Base-by-base conservation (phyloP, 768 basidiomycete species). In the Macrocybe gigantea region DNA sequence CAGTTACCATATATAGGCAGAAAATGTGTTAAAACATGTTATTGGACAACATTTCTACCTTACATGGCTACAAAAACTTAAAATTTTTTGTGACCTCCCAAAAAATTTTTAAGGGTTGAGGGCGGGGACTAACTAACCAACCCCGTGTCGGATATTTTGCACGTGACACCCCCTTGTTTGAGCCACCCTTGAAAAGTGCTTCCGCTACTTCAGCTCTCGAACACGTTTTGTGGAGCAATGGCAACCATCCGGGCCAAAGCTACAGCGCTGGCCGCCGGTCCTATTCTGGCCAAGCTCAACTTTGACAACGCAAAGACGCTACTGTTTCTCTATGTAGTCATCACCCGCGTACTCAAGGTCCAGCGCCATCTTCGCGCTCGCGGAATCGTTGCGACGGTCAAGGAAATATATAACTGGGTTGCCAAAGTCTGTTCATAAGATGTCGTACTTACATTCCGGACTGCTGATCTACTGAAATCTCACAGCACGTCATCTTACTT, bases 281-380 rank as follows among this genome's bases (percentile, higher is more conserved):
- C 58, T 40, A 10, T 57, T 7, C n/a, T 52, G 8, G 57, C 58
- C 9, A 48, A 42, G 4, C 40, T 51, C 11, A 49, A 52, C 39
- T 73, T 62, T 49, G 78, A 83, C 47, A 69, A 68, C 41, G 68
- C 76, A 40, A 85, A 85, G 60, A 75, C 77, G 3, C 48, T 71
- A 6, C 56, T 87, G 1, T 78, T 86, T 52, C 68, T 77, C 48
- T 86, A 86, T 63, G 63, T 85, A 48, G 38, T 85, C 33, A 54
- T 77, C 6, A 70, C 65, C 7, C 78, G 82, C 44, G 56, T 65
- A 7, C 54, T 83, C 47, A 81, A 80, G 59, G 65, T 69, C 5
- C 70, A 79, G 40, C 74, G 84, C 11, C 85, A 87, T 62, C 56
- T 88, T 12, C 71, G 78, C 5, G 86, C 84, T 0, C 71, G 83